These are phyloP conservation scores for Leccinum longicurvipes DNA, from an alignment of 768 basidiomycete genomes.

Conservation along the genomic window DNA sequence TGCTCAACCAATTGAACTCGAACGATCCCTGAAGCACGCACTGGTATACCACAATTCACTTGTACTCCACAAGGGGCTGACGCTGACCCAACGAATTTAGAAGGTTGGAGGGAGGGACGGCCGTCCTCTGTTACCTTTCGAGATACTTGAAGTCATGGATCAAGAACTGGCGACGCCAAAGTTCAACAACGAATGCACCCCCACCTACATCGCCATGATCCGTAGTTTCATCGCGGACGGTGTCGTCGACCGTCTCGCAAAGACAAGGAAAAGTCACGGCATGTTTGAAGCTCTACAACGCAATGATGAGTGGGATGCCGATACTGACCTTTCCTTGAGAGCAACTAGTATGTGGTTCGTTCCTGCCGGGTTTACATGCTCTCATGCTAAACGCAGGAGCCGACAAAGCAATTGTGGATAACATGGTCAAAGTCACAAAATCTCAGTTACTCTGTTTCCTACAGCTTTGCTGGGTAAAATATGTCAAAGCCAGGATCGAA, in stretches of 20 bases:
- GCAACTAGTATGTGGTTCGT: constrained; percentile 54
- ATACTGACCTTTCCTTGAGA: constrained; percentile 73
- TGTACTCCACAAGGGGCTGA: background rate
- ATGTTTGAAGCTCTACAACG: constrained; percentile 82
- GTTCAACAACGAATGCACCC: constrained; percentile 69
- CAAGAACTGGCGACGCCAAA: constrained; percentile 52
- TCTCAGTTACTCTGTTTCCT: constrained; percentile 77
- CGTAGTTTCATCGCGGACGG: constrained; percentile 66
- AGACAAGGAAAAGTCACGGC: constrained; percentile 64
- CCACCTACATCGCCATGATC: constrained; percentile 65
- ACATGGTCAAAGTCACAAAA: constrained; percentile 85
- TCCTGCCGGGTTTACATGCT: background rate
- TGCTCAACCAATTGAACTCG: constrained; percentile 87
- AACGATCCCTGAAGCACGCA: constrained; percentile 84
- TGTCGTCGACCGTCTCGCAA: constrained; percentile 64
- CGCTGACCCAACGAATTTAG: constrained; percentile 35
- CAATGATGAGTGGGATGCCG: constrained; percentile 71
- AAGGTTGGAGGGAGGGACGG: constrained; percentile 58
- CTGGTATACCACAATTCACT: constrained; percentile 42
- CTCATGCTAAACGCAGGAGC: constrained; percentile 41
- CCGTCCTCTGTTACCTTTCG: constrained; percentile 76
- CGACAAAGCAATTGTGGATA: constrained; percentile 77
- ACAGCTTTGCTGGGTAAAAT: constrained; percentile 85
- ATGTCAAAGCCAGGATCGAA: constrained; percentile 94
- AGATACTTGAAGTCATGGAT: constrained; percentile 74